Evolutionary conservation across 2,329 filamentous ascomycete genomes (phyloP).

Genomic region (Microsporum ferrugineum): DNA sequence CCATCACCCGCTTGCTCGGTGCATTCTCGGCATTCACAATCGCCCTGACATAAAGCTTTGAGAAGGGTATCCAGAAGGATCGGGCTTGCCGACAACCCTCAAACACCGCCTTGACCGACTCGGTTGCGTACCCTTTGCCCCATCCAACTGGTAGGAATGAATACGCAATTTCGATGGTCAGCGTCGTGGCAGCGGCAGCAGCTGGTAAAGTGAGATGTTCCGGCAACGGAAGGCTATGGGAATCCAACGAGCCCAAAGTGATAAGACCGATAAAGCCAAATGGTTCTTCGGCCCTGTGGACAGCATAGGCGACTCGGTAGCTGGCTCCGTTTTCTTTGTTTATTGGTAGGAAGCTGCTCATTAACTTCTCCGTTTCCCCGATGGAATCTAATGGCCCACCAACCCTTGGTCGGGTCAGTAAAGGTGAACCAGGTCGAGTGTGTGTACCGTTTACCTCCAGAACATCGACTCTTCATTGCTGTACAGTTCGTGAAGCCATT

Average conservation of each 20-base stretch:
- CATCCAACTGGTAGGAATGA: not conserved
- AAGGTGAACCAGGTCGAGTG: not conserved
- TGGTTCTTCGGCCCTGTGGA: not conserved
- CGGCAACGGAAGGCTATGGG: not conserved
- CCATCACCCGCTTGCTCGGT: not conserved
- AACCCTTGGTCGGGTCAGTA: not conserved
- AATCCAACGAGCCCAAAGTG: not conserved
- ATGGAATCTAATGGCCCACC: not conserved
- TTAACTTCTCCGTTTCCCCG: not conserved
- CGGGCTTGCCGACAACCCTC: not conserved
- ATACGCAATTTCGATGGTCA: not conserved
- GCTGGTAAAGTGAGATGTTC: not conserved
- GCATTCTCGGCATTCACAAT: not conserved
- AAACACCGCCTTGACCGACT: not conserved
- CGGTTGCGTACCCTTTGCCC: slow-evolving; percentile 1
- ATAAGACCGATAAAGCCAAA: not conserved
- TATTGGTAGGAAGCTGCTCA: not conserved
- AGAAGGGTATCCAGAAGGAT: not conserved
- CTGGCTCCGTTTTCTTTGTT: not conserved
- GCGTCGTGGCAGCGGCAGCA: not conserved
- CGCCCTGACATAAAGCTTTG: not conserved
- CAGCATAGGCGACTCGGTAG: not conserved
- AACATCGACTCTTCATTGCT: slow-evolving; percentile 3
- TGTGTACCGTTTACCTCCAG: not conserved
- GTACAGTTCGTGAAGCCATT: not conserved